Evolutionary conservation across 2,329 filamentous ascomycete species (phyloP).

Genomic region (Colletotrichum salicis): DNA sequence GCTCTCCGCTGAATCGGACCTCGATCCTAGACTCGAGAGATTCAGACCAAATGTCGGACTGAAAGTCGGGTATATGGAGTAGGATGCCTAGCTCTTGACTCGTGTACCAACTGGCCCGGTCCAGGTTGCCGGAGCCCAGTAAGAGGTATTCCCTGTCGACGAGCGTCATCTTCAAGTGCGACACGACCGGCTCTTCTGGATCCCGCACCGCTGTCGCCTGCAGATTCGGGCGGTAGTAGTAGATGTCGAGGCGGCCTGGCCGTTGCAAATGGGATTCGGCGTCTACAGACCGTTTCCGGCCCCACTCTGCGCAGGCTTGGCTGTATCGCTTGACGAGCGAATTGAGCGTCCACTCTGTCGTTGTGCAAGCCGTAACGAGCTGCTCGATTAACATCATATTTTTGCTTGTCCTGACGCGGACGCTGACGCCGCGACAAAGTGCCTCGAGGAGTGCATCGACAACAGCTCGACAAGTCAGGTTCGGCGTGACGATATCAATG

Average conservation of each 20-base stretch:
- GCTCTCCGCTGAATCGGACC: conserved; percentile 35
- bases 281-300: conserved; percentile 39
- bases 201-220: conserved; percentile 37
- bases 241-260: conserved; percentile 65
- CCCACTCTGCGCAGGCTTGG: conserved; percentile 37
- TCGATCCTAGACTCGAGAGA: conserved; percentile 50
- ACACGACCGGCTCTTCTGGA: conserved; percentile 72
- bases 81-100: conserved; percentile 83
- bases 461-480: conserved; percentile 76
- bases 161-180: conserved; percentile 81
- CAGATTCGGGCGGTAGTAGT: conserved; percentile 64
- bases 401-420: conserved; percentile 74
- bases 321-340: conserved; percentile 68
- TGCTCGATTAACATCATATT: conserved; percentile 83
- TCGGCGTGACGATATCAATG: conserved; percentile 81
- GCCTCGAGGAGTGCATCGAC: conserved; percentile 70
- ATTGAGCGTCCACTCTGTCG: conserved; percentile 72
- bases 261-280: conserved; percentile 55
- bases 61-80: conserved; percentile 57
- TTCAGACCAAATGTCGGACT: conserved; percentile 51
- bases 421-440: conserved; percentile 72
- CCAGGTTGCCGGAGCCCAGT: conserved; percentile 84
- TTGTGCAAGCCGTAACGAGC: conserved; percentile 80
- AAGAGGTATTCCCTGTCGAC: conserved; percentile 76
- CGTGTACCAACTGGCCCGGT: conserved; percentile 87